These are phyloP conservation scores for Thalassia testudinum DNA, from an alignment of 116 monocot species.

Conservation along the genomic window DNA sequence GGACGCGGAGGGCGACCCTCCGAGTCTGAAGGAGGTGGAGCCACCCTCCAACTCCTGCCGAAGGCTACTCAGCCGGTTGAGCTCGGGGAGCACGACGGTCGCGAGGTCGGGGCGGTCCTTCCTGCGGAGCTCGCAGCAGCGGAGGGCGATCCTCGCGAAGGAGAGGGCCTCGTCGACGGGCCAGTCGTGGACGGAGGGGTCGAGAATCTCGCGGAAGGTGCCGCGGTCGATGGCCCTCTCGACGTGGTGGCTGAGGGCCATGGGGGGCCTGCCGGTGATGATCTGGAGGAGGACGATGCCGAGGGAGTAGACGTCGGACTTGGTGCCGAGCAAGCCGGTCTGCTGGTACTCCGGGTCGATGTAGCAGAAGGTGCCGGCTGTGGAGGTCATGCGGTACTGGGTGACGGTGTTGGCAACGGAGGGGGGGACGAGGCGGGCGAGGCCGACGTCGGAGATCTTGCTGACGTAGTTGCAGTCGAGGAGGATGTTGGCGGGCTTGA, in stretches of 20 bases:
- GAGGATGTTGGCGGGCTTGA: slow-evolving; percentile 21
- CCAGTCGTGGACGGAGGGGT: slow-evolving; percentile 14
- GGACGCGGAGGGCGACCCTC: neutral
- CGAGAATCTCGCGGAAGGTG: slow-evolving; percentile 13
- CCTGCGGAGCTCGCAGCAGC: slow-evolving; percentile 14
- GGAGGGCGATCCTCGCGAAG: slow-evolving; percentile 13
- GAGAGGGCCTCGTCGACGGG: slow-evolving; percentile 15
- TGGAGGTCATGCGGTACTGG: slow-evolving; percentile 22
- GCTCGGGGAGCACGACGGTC: slow-evolving; percentile 15
- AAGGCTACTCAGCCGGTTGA: slow-evolving; percentile 11
- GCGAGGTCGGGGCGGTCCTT: slow-evolving; percentile 21
- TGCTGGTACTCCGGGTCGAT: slow-evolving; percentile 31
- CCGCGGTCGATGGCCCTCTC: slow-evolving; percentile 13
- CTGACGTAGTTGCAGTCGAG: slow-evolving; percentile 18
- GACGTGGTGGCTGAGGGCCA: slow-evolving; percentile 18
- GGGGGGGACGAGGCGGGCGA: slow-evolving; percentile 21
- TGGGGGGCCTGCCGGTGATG: slow-evolving; percentile 18
- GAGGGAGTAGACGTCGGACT: slow-evolving; percentile 24
- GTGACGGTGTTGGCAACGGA: slow-evolving; percentile 16
- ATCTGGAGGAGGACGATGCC: slow-evolving; percentile 20
- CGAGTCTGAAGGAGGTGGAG: neutral
- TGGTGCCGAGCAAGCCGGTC: slow-evolving; percentile 21
- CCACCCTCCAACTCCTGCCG: slow-evolving; percentile 6
- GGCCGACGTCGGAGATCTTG: slow-evolving; percentile 24
- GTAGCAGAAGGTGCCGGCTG: slow-evolving; percentile 26